A percentile compares a stretch with the other conserved stretches of the same genome.
These are phyloP conservation scores for Penicillium goetzii DNA, from an alignment of 495 filamentous ascomycete genomes.

Conservation along the genomic window DNA sequence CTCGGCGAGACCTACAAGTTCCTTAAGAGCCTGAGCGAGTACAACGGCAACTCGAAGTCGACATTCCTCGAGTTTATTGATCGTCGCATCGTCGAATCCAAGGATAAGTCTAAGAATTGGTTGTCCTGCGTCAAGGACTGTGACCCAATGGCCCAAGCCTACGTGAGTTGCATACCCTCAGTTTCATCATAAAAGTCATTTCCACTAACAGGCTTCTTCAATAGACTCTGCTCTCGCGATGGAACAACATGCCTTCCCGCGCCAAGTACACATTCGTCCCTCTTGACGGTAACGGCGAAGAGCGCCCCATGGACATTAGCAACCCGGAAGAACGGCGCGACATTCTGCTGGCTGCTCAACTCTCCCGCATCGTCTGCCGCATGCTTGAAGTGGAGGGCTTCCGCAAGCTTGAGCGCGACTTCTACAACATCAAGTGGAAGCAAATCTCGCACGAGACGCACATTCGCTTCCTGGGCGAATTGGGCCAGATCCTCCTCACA, in stretches of 20 bases:
- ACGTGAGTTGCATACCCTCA: conserved; percentile 37
- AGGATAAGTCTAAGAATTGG: conserved; percentile 55
- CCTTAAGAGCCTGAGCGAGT: conserved; percentile 48
- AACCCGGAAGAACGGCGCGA: conserved; percentile 44
- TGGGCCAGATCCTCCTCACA: conserved; percentile 51
- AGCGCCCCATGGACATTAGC: conserved; percentile 49
- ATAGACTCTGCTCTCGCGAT: conserved; percentile 50
- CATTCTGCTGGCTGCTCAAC: conserved; percentile 51
- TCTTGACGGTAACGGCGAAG: conserved; percentile 35
- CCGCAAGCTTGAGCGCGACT: conserved; percentile 52
- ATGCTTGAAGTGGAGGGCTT: conserved; percentile 57
- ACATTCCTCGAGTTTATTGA: conserved; percentile 54
- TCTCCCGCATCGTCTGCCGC: conserved; percentile 54
- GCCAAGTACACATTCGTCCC: conserved; percentile 51
- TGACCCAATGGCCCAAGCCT: conserved; percentile 49
- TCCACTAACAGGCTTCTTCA: conserved; percentile 13
- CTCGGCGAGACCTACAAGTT: conserved; percentile 51
- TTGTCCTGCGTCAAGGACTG: conserved; percentile 51
- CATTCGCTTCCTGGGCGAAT: conserved; percentile 47
- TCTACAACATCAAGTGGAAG: conserved; percentile 58
- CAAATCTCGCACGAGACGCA: conserved; percentile 51
- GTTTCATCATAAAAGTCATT: not conserved
- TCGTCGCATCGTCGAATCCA: conserved; percentile 51
- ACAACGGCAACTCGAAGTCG: conserved; percentile 50
- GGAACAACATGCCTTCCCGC: conserved; percentile 58